Evolutionary conservation across 2,329 filamentous ascomycete species (phyloP).

Genomic region (Cladosporium austrohemisphaericum): DNA sequence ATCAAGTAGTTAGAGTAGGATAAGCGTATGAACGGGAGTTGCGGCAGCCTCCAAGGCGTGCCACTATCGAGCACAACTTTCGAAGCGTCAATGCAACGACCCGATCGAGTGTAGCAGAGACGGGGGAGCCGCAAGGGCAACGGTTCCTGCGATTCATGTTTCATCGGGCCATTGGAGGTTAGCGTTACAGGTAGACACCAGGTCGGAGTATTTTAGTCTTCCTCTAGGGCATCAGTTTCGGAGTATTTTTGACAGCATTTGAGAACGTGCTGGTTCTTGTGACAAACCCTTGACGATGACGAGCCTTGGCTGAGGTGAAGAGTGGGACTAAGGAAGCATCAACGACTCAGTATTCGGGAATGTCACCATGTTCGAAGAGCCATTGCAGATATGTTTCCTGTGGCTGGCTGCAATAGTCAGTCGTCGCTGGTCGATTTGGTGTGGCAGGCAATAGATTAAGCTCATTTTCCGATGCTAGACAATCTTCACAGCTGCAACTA

Average conservation of each 20-base stretch:
- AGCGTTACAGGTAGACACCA: slow-evolving; percentile 11
- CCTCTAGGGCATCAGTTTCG: slow-evolving; percentile 1
- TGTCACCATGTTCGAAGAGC: neutral
- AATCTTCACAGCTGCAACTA: slow-evolving; percentile 12
- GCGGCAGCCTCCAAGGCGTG: neutral
- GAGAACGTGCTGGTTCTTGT: neutral
- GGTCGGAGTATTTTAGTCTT: slow-evolving; percentile 1
- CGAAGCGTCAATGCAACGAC: neutral
- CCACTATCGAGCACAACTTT: neutral
- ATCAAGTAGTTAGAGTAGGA: neutral
- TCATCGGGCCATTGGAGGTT: neutral
- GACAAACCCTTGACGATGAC: slow-evolving; percentile 5
- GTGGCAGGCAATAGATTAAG: neutral
- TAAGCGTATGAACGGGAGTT: neutral
- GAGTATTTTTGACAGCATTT: neutral
- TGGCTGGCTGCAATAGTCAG: no score
- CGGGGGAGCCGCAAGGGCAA: neutral
- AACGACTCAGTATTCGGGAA: no score
- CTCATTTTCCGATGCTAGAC: neutral
- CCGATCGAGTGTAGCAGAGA: neutral
- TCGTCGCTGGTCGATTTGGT: no score
- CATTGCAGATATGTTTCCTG: neutral
- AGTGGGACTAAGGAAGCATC: no score
- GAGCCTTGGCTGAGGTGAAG: neutral
- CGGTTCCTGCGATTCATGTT: neutral